Conservation (phyloP, 2,329 filamentous ascomycete species). For the Juglanconis oblonga region DNA sequence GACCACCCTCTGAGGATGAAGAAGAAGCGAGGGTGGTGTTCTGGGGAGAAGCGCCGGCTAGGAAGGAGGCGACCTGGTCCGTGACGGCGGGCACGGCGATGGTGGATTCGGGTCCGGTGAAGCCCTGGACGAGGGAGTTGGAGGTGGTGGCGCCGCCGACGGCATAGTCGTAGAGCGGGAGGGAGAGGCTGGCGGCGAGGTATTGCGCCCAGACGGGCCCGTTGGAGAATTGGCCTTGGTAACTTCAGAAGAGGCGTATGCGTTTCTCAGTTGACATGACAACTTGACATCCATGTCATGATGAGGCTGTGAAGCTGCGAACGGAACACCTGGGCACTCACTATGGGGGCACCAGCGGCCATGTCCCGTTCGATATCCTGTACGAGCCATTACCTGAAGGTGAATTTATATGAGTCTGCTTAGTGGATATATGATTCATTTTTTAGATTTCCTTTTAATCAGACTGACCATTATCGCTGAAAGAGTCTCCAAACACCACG, state of each 20-base stretch:
- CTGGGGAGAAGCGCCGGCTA: neutral
- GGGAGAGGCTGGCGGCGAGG: neutral
- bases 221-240: slow-evolving; percentile 4
- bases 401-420: neutral
- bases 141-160: neutral
- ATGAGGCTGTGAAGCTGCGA: too few relatives aligned
- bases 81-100: neutral
- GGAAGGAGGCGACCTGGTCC: slow-evolving; percentile 2
- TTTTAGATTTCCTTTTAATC: neutral
- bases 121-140: slow-evolving; percentile 17
- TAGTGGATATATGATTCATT: neutral
- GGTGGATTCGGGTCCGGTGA: neutral
- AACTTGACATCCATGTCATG: too few relatives aligned
- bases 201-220: slow-evolving; percentile 1
- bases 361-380: neutral
- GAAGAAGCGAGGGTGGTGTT: neutral
- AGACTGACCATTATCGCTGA: slow-evolving; percentile 1
- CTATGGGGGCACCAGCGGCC: slow-evolving; percentile 4
- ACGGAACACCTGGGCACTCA: neutral
- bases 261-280: neutral
- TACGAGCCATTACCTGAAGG: slow-evolving; percentile 1
- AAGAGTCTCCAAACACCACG: neutral
- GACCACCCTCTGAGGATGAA: neutral
- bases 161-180: slow-evolving; percentile 4
- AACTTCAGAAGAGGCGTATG: neutral